Base-by-base conservation (phyloP, 208 protist species). In the Trypanosoma boissoni region DNA sequence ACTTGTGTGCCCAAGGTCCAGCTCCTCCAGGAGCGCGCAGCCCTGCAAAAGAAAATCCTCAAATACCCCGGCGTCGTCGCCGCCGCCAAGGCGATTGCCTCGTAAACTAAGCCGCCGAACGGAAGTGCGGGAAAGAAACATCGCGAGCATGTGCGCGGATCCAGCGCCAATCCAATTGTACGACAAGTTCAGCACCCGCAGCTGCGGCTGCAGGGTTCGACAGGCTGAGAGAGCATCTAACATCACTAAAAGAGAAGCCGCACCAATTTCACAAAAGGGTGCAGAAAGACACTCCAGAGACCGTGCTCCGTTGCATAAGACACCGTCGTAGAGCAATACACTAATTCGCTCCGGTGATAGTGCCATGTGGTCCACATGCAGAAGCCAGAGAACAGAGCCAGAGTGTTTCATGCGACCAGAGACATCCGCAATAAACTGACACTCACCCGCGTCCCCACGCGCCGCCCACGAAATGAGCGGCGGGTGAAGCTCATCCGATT, bases 1-100 rank as follows among this genome's bases (percentile, higher is more conserved):
- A 27, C 29, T 39, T 0, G 84, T 94, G 62, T 80, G 74, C 62
- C 77, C 74, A 31, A 94, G 64, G 36, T 91, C 84, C 16, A 94
- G 68, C 67, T 94, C 88, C 58, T 84, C 72, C 16, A 94, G 31
- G 16, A 66, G 26, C 14, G 39, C 58, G 37, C 76, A 82, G 7
- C 82, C 83, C 9, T 88, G 72, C 8, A 6, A 16, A 8, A 84
- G 32, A 20, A 94, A 61, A 70, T 92, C 81, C 14, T 91, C 84
- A 16, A 74, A 75, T 21, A 91, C 73, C 21, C 56, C 32, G 2
- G 45, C 45, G 7, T 61, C 36, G 16, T 86, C 74, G 3, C 49
- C 41, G 24, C 76, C 66, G 16, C 44, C 54, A n/a, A 94, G 72
- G n/a, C 54, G 49, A 58, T 94, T 94, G 7, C 84, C 82, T 16